Evolutionary conservation across 331 rosid species (phyloP), one percentile per base, ranked within the genome.

Genomic region (Acacia pycnantha): DNA sequence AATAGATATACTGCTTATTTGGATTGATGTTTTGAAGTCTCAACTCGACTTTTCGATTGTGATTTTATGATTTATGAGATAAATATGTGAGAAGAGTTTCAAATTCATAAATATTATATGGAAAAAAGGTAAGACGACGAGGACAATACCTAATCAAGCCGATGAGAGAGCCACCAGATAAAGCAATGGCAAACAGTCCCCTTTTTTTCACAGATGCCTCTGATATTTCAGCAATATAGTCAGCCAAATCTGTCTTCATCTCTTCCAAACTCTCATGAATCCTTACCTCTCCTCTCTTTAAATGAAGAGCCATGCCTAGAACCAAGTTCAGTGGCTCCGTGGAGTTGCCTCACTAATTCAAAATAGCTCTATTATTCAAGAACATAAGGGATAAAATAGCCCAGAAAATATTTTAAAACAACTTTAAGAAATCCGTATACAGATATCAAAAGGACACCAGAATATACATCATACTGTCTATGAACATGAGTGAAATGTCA

Each of bases 101-200:
- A 37, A 37, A 37, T 37, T 8, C 78, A 83, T 48, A 84, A 86
- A 85, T 51, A 51, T 75, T 48, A 80, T n/a, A n/a, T n/a, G n/a
- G n/a, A n/a, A n/a, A 85, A 70, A 81, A 47, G 41, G 41, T 37
- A 37, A 6, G 41, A 37, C 41, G 2, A 1, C 1, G 40, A 37
- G 8, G 41, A 37, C 78, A 88, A 87, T 94, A 96, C 99, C 99
- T 94, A 94, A 96, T 83, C 86, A 96, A 91, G 86, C 89, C 87
- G 90, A 96, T 89, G 82, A 94, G 98, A 88, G 99, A 96, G 87
- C 99, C 98, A 91, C 99, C 99, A 84, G 99, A 92, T 85, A 96
- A 83, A 81, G 95, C 99, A 77, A 96, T 70, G 62, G 99, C 80
- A 90, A 96, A 96, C 31, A 84, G 87, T 35, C 98, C 99, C 31